Conservation (phyloP, 2,329 filamentous ascomycete species). For the Scedosporium minutisporum region DNA sequence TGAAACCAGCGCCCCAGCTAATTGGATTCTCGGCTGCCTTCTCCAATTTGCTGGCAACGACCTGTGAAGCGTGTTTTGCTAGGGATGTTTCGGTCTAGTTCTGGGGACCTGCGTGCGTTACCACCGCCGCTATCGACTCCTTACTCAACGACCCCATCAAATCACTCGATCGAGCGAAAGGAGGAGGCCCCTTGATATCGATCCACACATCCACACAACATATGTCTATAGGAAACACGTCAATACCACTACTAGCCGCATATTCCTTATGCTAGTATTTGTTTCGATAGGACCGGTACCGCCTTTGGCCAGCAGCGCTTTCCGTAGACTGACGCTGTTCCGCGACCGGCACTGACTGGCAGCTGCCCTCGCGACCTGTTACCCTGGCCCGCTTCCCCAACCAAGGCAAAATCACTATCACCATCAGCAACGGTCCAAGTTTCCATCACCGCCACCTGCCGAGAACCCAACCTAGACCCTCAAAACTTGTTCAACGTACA, state of each 20-base stretch:
- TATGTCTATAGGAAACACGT: background rate
- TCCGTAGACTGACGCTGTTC: background rate
- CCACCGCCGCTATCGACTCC: background rate
- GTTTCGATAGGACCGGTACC: background rate
- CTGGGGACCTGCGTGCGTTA: background rate
- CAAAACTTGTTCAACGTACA: background rate
- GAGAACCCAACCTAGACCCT: background rate
- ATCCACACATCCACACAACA: background rate
- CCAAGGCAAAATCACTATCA: background rate
- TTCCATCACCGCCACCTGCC: constrained; percentile 3
- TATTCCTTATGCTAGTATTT: background rate
- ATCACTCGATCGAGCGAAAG: background rate
- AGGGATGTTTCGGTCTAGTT: background rate
- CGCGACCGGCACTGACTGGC: background rate
- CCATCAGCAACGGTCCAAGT: background rate
- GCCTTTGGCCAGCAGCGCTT: background rate
- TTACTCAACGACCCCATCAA: background rate
- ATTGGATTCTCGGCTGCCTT: too few species aligned
- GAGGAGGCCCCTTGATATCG: background rate
- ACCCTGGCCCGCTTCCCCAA: background rate
- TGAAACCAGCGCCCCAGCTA: too few species aligned
- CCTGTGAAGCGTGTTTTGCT: background rate
- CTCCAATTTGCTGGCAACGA: background rate
- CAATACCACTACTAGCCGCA: background rate
- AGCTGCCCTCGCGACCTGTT: constrained; percentile 2